Evolutionary conservation across 371 early-diverging fungal genomes (phyloP), one percentile per base, ranked within the genome.

Genomic region (Mortierella polycephala): DNA sequence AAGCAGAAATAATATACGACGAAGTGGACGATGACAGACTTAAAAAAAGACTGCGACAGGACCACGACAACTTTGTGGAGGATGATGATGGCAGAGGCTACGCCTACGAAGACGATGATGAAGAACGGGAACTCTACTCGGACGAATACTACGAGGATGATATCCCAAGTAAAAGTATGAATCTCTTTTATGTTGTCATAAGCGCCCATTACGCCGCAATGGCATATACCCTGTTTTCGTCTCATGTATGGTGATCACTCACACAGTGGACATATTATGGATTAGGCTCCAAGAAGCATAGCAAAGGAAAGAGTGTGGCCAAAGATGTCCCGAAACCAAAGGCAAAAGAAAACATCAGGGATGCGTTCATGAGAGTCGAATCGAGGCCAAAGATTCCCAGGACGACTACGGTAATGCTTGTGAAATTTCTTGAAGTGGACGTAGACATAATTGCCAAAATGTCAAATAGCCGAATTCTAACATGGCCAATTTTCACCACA

Each of bases 51-150:
- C 76, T 79, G 20, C 76, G 84, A 51, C 82, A 86, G 57, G 85
- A 90, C 47, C 87, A 91, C 57, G 90, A 92, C 41, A 91, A 94
- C 56, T 96, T 96, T 85, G 91, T 94, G 6, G 92, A 88, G 39
- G 93, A 94, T 70, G 96, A 94, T 69, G 95, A 97, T 64, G 91
- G 92, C n/a, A 85, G 84, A 9, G 95, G 94, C 14, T 94, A 95
- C 57, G 85, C 86, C n/a, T 57, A 66, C 37, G 95, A 93, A 64
- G 80, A 91, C 67, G 94, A 90, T 2, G 81, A 83, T 13, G 89
- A 91, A 41, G 90, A 92, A 16, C 73, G 81, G 39, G 62, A 67
- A 10, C 42, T 55, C 5, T 85, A 81, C 54, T 84, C 87, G 85
- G 87, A 75, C 37, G 71, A 61, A 49, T 81, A 83, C n/a, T 83